Evolutionary conservation across 441 rosid genomes (phyloP).

Genomic region (Populus hybrid): DNA sequence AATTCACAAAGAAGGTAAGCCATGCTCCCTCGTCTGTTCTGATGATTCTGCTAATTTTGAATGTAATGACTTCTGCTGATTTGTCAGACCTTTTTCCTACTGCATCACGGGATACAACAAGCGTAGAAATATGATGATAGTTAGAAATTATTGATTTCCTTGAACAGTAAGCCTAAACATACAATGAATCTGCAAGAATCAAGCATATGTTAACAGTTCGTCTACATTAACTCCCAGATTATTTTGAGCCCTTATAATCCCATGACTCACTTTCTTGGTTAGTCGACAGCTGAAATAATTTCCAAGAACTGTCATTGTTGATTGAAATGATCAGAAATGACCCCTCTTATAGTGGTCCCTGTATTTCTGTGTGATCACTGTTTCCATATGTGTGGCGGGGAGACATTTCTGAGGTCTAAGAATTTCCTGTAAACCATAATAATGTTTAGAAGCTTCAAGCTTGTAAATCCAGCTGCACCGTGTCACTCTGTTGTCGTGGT

Average conservation of each 20-base stretch:
- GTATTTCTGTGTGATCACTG: not conserved
- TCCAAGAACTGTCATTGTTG: not conserved
- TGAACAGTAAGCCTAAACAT: not conserved
- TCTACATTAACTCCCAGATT: not conserved
- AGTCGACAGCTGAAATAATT: not conserved
- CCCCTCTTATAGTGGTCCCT: not conserved
- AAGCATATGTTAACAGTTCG: not conserved
- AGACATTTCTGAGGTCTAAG: not conserved
- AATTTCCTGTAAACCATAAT: not conserved
- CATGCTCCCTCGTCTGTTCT: not conserved
- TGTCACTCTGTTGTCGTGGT: not conserved
- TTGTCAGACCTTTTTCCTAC: not conserved
- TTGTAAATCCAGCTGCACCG: not conserved
- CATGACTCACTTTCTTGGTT: not conserved
- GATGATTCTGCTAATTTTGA: not conserved
- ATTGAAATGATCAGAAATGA: not conserved
- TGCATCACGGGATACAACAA: not conserved
- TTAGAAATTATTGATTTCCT: not conserved
- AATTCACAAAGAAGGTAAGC: slow-evolving; percentile 58
- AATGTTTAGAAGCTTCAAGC: not conserved
- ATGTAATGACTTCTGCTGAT: not conserved
- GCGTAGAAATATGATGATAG: not conserved
- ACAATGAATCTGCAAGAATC: not conserved
- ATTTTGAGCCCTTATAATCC: not conserved
- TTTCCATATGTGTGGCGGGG: not conserved